Conservation (phyloP, 805 yeast species). For the Candida ortonii region DNA sequence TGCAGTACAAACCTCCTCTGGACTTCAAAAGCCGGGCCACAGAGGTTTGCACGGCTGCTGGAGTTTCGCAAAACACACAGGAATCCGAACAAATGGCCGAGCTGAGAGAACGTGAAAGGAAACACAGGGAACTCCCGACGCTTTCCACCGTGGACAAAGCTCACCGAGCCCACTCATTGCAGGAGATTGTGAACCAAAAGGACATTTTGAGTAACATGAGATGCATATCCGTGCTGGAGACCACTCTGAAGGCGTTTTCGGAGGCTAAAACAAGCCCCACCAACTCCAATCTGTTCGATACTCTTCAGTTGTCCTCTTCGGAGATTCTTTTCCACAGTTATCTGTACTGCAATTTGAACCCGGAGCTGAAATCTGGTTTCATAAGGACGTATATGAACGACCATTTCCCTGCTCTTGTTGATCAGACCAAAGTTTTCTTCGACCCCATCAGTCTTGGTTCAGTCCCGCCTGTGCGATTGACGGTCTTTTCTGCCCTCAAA, state of each 20-base stretch:
- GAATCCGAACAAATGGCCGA: constrained; percentile 27
- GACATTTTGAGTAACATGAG: constrained; percentile 31
- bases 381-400: constrained; percentile 33
- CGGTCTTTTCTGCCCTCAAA: constrained; percentile 5
- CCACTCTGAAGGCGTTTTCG: constrained; percentile 10
- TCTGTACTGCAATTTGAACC: constrained; percentile 26
- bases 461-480: too few species aligned
- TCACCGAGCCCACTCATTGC: constrained; percentile 24
- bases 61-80: constrained; percentile 31
- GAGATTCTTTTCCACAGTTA: constrained; percentile 42
- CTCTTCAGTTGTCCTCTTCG: constrained; percentile 20
- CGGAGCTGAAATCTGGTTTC: constrained; percentile 41
- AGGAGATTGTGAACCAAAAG: constrained; percentile 25
- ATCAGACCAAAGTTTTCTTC: too few species aligned
- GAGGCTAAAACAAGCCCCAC: constrained; percentile 4
- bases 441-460: not conserved
- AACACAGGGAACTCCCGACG: constrained; percentile 27
- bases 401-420: constrained; percentile 32
- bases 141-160: constrained; percentile 27
- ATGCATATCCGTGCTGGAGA: constrained; percentile 26
- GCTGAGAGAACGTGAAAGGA: constrained; percentile 26
- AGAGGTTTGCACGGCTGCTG: constrained; percentile 31
- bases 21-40: constrained; percentile 36
- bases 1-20: constrained; percentile 69
- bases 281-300: constrained; percentile 18